Percentiles rank a stretch among this genome's conserved stretches.
These are phyloP conservation scores for Melastoma candidum DNA, from an alignment of 441 rosid genomes.

Conservation along the genomic window DNA sequence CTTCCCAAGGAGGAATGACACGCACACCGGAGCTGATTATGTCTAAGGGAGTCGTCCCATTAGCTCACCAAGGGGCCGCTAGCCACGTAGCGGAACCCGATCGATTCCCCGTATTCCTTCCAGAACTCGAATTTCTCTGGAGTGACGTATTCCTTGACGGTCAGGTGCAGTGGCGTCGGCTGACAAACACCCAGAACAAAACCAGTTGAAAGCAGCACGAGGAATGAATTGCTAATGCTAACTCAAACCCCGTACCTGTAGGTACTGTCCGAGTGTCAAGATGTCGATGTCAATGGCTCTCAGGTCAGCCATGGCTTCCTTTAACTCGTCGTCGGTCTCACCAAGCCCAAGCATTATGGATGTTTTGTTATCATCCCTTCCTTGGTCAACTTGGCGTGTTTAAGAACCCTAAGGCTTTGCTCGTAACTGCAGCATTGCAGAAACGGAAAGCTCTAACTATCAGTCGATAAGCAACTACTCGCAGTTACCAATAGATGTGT, in stretches of 20 bases:
- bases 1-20: too few species aligned
- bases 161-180: constrained; percentile 94
- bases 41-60: too few species aligned
- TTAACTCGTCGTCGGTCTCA: constrained; percentile 82
- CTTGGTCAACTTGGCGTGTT: constrained; percentile 72
- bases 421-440: constrained; percentile 39
- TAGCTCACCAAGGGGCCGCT: constrained; percentile 87
- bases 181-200: constrained; percentile 17
- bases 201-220: neutral
- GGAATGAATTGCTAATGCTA: neutral
- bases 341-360: constrained; percentile 98
- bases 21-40: too few species aligned
- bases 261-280: constrained; percentile 90
- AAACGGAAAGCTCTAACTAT: neutral
- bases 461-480: too few species aligned
- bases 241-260: constrained; percentile 46
- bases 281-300: constrained; percentile 90
- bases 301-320: constrained; percentile 79
- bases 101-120: constrained; percentile 92
- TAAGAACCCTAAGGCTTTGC: constrained; percentile 84
- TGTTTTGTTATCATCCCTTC: constrained; percentile 85
- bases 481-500: neutral
- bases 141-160: constrained; percentile 87
- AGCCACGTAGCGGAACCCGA: constrained; percentile 90
- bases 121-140: constrained; percentile 90